phyloP scores from a whole-genome alignment of 805 yeast genomes.

The Nematodospora valgi region DNA sequence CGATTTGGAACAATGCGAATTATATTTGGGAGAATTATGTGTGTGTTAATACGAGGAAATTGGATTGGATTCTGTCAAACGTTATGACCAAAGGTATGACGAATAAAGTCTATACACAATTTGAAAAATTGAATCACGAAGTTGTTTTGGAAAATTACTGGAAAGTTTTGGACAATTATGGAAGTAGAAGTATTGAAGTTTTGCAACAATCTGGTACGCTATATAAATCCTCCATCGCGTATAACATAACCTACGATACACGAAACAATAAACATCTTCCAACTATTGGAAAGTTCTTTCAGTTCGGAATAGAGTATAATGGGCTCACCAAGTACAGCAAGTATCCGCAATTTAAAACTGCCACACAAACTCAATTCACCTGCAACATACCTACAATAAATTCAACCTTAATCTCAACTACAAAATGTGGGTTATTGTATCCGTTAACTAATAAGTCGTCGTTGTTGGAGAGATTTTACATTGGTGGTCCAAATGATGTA shows the following conservation, averaged over 20 bases:
- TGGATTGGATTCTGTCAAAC: slow-evolving; percentile 49
- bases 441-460: slow-evolving; percentile 19
- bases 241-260: slow-evolving; percentile 41
- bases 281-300: slow-evolving; percentile 34
- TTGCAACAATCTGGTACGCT: slow-evolving; percentile 42
- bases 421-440: slow-evolving; percentile 32
- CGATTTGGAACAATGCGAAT: slow-evolving; percentile 40
- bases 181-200: slow-evolving; percentile 28
- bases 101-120: slow-evolving; percentile 37
- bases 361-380: slow-evolving; percentile 38
- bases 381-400: slow-evolving; percentile 14
- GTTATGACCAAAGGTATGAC: slow-evolving; percentile 43
- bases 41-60: slow-evolving; percentile 41
- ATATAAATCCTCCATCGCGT: slow-evolving; percentile 42
- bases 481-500: slow-evolving; percentile 61
- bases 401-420: slow-evolving; percentile 22
- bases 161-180: slow-evolving; percentile 30
- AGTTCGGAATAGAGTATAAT: slow-evolving; percentile 33
- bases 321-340: slow-evolving; percentile 26
- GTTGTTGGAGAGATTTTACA: slow-evolving; percentile 51
- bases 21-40: slow-evolving; percentile 36
- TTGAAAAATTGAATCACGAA: slow-evolving; percentile 44
- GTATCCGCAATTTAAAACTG: slow-evolving; percentile 39
- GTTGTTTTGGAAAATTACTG: slow-evolving; percentile 43
- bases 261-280: slow-evolving; percentile 45